A percentile compares a stretch with the other conserved stretches of the same genome.
These are phyloP conservation scores for Lactarius deliciosus DNA, from an alignment of 768 basidiomycete species.

Conservation along the genomic window DNA sequence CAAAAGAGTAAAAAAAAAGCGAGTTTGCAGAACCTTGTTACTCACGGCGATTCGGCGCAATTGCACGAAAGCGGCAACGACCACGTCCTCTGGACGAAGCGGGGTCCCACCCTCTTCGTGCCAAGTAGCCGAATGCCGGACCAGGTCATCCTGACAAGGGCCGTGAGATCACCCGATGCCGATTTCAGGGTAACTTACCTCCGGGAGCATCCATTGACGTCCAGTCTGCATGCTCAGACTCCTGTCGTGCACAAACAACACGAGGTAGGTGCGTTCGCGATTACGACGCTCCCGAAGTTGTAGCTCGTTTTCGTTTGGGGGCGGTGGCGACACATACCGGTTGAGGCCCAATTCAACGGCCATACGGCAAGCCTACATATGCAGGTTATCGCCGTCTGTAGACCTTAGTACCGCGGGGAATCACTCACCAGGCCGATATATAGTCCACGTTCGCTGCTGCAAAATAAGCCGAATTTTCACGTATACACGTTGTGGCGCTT, in stretches of 20 bases:
- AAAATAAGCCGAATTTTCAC: conserved; percentile 6
- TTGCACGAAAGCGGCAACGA: conserved; percentile 74
- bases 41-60: conserved; percentile 78
- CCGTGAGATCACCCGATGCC: conserved; percentile 14
- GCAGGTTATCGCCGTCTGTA: neutral
- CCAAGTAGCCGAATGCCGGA: conserved; percentile 68
- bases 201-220: conserved; percentile 84
- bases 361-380: conserved; percentile 75
- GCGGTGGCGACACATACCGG: conserved; percentile 57
- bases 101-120: conserved; percentile 55
- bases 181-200: conserved; percentile 38
- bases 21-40: conserved; percentile 13
- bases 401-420: conserved; percentile 15
- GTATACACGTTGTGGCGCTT: conserved; percentile 33
- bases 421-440: conserved; percentile 77
- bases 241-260: conserved; percentile 83
- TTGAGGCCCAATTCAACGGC: conserved; percentile 82
- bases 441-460: conserved; percentile 74
- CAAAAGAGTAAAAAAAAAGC: conserved; percentile 13
- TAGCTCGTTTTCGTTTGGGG: conserved; percentile 59
- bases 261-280: conserved; percentile 82
- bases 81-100: conserved; percentile 75
- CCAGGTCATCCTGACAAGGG: conserved; percentile 57
- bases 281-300: conserved; percentile 77
- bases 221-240: conserved; percentile 86